phyloP scores from a whole-genome alignment of 2,329 filamentous ascomycete species.

The Thermoascus crustaceus region DNA sequence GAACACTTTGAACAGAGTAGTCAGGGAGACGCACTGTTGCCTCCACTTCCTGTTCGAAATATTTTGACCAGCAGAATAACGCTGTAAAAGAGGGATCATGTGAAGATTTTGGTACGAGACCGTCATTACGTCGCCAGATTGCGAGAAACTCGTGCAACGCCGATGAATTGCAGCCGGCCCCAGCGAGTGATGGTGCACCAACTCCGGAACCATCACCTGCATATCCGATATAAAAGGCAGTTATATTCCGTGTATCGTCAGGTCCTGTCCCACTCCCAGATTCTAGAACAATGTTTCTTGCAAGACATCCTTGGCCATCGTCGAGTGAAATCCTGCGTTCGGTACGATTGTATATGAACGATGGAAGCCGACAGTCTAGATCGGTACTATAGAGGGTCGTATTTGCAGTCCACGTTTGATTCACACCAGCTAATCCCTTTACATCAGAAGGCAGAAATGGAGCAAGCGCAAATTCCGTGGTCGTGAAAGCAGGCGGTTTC shows the following conservation, averaged over 20 bases:
- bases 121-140: constrained; percentile 16
- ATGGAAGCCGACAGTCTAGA: not conserved
- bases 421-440: not conserved
- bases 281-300: not conserved
- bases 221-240: constrained; percentile 1
- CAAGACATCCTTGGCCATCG: constrained; percentile 5
- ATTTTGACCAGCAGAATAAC: constrained; percentile 38
- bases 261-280: not conserved
- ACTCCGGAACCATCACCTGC: not conserved
- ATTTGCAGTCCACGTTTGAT: constrained; percentile 7
- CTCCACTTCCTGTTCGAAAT: constrained; percentile 39
- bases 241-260: not conserved
- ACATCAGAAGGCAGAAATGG: constrained; percentile 6
- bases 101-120: too few species aligned
- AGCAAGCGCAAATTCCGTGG: constrained; percentile 7
- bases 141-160: constrained; percentile 35
- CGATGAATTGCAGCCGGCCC: constrained; percentile 4
- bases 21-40: constrained; percentile 30
- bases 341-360: not conserved
- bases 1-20: constrained; percentile 14
- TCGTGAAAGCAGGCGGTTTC: constrained; percentile 8
- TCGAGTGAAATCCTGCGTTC: not conserved
- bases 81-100: constrained; percentile 25
- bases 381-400: constrained; percentile 27
- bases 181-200: not conserved